These are phyloP conservation scores for Rickenella mellea DNA, from an alignment of 768 basidiomycete genomes.

Conservation along the genomic window DNA sequence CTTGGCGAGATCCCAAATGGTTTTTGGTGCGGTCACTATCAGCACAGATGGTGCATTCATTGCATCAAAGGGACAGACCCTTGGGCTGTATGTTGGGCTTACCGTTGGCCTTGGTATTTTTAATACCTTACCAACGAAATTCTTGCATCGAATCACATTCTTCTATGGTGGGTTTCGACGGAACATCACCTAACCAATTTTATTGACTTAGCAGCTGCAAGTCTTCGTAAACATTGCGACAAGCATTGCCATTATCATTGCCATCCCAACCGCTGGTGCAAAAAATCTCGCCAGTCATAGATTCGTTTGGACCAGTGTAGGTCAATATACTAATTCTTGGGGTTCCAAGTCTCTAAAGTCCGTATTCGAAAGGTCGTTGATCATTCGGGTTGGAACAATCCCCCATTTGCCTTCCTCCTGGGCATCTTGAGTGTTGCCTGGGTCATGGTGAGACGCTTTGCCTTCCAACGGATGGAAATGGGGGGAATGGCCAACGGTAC, in stretches of 20 bases:
- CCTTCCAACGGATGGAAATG: background rate
- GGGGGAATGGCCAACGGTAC: background rate
- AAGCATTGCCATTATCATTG: slow-evolving; percentile 31
- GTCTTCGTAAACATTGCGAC: slow-evolving; percentile 38
- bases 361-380: slow-evolving; percentile 25
- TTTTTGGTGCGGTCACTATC: slow-evolving; percentile 18
- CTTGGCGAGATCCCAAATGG: slow-evolving; percentile 16
- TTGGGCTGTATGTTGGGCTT: slow-evolving; percentile 30
- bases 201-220: slow-evolving; percentile 9
- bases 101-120: slow-evolving; percentile 31
- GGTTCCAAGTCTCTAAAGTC: slow-evolving; percentile 3
- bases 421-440: slow-evolving; percentile 39
- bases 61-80: slow-evolving; percentile 28
- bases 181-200: background rate
- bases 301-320: slow-evolving; percentile 16
- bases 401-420: slow-evolving; percentile 34
- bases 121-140: slow-evolving; percentile 26
- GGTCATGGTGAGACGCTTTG: slow-evolving; percentile 22
- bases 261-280: slow-evolving; percentile 24
- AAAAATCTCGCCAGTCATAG: slow-evolving; percentile 4
- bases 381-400: slow-evolving; percentile 30
- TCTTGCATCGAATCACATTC: slow-evolving; percentile 23
- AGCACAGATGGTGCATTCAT: slow-evolving; percentile 20
- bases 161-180: slow-evolving; percentile 9
- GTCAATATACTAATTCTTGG: background rate